Conservation (phyloP, 1,139 yeast genomes). For the Scheffersomyces cryptocercus region DNA sequence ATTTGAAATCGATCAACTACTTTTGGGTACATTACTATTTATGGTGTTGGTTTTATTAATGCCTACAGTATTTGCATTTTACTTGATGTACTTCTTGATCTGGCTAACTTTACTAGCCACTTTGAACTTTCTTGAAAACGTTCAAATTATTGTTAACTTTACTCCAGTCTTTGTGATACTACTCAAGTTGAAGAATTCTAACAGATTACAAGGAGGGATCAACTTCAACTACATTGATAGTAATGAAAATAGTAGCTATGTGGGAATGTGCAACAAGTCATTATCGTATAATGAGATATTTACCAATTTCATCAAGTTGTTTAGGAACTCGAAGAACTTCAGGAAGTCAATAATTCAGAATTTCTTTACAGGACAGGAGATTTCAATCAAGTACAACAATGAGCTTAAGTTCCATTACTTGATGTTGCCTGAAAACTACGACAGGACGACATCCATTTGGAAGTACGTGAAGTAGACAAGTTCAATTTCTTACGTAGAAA, state of each 20-base stretch:
- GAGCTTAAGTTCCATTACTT: conserved; percentile 38
- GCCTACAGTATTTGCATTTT: conserved; percentile 88
- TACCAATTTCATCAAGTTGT: conserved; percentile 33
- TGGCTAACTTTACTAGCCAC: conserved; percentile 53
- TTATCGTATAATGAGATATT: conserved; percentile 41
- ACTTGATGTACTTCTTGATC: conserved; percentile 66
- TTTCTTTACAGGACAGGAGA: conserved; percentile 34
- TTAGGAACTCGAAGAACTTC: conserved; percentile 34
- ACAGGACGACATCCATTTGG: conserved; percentile 36
- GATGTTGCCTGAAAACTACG: conserved; percentile 42
- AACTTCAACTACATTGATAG: conserved; percentile 34
- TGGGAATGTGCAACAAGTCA: conserved; percentile 39
- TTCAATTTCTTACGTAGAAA: not conserved
- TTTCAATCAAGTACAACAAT: conserved; percentile 31
- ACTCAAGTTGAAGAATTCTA: conserved; percentile 76
- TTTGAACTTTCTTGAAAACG: conserved; percentile 58
- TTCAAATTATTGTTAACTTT: conserved; percentile 70
- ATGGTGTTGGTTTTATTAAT: conserved; percentile 74
- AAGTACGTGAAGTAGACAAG: conserved; percentile 8
- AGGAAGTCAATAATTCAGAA: conserved; percentile 24
- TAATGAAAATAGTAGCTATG: conserved; percentile 21
- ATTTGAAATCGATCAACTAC: conserved; percentile 81
- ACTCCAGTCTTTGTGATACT: conserved; percentile 84
- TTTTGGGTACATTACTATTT: conserved; percentile 86
- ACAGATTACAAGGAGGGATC: conserved; percentile 89